A percentile compares a stretch with the other conserved stretches of the same genome.
These are phyloP conservation scores for Verticillium nonalfalfae DNA, from an alignment of 2,329 filamentous ascomycete genomes.

Conservation along the genomic window DNA sequence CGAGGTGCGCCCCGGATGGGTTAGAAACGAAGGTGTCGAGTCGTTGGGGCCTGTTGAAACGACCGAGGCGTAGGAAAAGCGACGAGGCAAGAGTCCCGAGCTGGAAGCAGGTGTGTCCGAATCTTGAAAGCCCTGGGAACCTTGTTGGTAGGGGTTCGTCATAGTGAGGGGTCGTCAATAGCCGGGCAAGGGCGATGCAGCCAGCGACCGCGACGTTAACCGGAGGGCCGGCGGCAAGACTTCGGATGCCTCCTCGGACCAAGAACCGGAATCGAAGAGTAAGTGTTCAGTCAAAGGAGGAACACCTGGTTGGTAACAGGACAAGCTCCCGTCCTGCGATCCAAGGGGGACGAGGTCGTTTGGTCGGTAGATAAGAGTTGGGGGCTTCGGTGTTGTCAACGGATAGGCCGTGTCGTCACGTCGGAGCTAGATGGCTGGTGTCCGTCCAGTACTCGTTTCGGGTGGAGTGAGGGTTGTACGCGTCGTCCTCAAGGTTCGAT, in stretches of 20 bases:
- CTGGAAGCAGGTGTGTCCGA: conserved; percentile 18
- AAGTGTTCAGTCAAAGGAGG: background rate
- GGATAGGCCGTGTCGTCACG: background rate
- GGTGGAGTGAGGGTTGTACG: background rate
- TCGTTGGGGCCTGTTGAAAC: conserved; percentile 28
- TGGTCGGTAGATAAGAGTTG: background rate
- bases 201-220: background rate
- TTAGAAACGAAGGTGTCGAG: conserved; percentile 26
- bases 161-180: conserved; percentile 21
- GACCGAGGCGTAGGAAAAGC: conserved; percentile 35
- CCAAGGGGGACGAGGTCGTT: background rate
- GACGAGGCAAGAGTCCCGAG: conserved; percentile 23
- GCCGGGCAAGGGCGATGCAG: background rate
- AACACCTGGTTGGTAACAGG: background rate
- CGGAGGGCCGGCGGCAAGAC: background rate
- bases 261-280: background rate
- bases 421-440: background rate
- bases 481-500: background rate
- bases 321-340: background rate
- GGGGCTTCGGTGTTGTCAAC: background rate
- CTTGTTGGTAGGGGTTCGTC: conserved; percentile 35
- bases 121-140: conserved; percentile 25
- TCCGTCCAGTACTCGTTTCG: background rate
- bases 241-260: background rate
- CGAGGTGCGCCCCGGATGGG: conserved; percentile 27